Evolutionary conservation across 352 stramenopile species (phyloP), one percentile per base, ranked within the genome.

Genomic region (Elongisporangium senticosum): DNA sequence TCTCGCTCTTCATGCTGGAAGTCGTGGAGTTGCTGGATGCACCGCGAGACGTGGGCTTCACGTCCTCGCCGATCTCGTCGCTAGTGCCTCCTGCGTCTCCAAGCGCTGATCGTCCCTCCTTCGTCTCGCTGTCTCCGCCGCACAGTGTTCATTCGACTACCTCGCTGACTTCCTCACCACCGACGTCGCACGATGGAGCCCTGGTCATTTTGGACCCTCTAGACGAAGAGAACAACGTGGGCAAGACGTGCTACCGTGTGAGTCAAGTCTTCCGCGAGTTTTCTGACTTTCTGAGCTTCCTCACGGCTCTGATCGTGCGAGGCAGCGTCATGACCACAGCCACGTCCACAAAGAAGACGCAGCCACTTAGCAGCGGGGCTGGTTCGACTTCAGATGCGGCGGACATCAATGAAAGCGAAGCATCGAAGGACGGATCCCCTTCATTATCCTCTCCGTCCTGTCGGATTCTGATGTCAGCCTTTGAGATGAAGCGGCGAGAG

Each of bases 201-300:
- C 58, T 95, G n/a, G 69, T 84, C 6, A 88, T 95, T 17, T 72
- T 83, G 53, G 85, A 95, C 33, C 85, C 85, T 8, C 65, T 95
- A 7, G 70, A 88, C 37, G 63, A 63, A 2, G 66, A 70, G 7
- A 95, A 95, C 64, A 95, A 95, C 49, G 80, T 95, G 1, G 85
- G 85, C 28, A 89, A 90, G 62, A 88, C 79, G 10, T 95, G 85
- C 62, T 95, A 93, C 53, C 77, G 85, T 13, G 82, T 93, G 21
- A 93, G 79, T 24, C 85, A 95, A 72, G 79, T 95, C 19, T 83
- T 90, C 19, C 77, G 79, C 24, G 79, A 91, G 17, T 91, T 95
- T 21, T 90, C 84, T 0, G 83, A 95, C 63, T 89, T 90, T 55
- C 65, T 92, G 19, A 95, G 79, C 55, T 86, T 91, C 56, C 61